phyloP scores from a whole-genome alignment of 306 rosid genomes.

The Psophocarpus tetragonolobus region DNA sequence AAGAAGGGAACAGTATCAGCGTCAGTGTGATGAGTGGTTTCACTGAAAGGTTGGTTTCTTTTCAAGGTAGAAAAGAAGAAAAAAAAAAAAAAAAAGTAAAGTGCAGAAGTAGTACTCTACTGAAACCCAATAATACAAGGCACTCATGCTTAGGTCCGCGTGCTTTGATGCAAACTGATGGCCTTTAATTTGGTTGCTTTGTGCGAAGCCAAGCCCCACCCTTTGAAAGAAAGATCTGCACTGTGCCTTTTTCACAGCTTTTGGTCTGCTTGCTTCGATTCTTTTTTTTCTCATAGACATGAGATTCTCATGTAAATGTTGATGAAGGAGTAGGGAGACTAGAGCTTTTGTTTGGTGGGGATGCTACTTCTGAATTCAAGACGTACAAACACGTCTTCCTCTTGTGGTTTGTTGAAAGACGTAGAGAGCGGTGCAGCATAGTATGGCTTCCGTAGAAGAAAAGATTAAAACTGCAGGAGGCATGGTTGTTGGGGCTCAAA shows the following conservation, averaged over 20 bases:
- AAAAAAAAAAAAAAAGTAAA: neutral
- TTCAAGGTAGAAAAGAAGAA: constrained; percentile 30
- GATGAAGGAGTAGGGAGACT: neutral
- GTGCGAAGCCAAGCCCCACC: constrained; percentile 52
- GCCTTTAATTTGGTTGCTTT: constrained; percentile 38
- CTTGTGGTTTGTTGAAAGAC: constrained; percentile 23
- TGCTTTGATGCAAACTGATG: constrained; percentile 70
- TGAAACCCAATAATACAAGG: constrained; percentile 35
- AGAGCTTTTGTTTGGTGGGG: constrained; percentile 27
- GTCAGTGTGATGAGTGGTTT: constrained; percentile 53
- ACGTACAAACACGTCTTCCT: constrained; percentile 44
- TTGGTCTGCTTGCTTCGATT: constrained; percentile 45
- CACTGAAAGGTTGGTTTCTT: constrained; percentile 89
- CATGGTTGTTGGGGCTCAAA: constrained; percentile 45
- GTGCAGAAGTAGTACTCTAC: constrained; percentile 40
- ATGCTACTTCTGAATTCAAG: constrained; percentile 31
- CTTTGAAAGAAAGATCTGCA: constrained; percentile 36
- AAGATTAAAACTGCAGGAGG: constrained; percentile 56
- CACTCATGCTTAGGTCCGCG: constrained; percentile 78
- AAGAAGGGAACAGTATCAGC: constrained; percentile 21
- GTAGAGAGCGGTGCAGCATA: constrained; percentile 19
- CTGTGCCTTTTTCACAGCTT: constrained; percentile 65
- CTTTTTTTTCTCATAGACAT: constrained; percentile 35
- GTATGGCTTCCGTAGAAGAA: constrained; percentile 72
- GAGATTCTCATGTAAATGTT: constrained; percentile 30